Evolutionary conservation across 1,139 yeast species (phyloP), one percentile per base, ranked within the genome.

Genomic region (Diutina rugosa): DNA sequence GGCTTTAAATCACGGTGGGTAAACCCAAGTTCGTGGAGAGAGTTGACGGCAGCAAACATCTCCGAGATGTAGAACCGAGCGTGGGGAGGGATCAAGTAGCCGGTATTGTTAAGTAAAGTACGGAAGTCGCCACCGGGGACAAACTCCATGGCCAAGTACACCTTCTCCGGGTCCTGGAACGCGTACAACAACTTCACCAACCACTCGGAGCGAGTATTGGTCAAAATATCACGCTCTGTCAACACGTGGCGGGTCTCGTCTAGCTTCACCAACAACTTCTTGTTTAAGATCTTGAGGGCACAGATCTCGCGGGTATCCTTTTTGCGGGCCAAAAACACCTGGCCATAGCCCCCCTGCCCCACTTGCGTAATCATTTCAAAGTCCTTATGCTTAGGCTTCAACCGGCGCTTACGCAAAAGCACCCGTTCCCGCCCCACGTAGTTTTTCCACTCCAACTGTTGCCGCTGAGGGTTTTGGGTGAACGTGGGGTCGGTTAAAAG

Each of bases 61-160:
- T 95, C 99, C 60, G 93, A 84, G 60, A 93, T 81, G 69, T 95
- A 95, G 69, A 93, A 95, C 59, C 98, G 80, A 1, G 99, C 96
- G 68, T 95, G 99, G 6, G 95, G 90, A 6, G 98, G 96, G 59
- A 89, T 89, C 63, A 95, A 75, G 58, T 88, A 88, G 45, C 96
- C 96, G 6, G 98, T 91, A 67, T 91, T 93, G 70, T 90, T 91
- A 62, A 95, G 80, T 61, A 95, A 74, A 1, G 99, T 95, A 67
- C 99, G 84, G 73, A 90, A 95, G 69, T 95, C 99, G 56, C 99
- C 99, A 59, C 99, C 99, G 4, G 99, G 97, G 9, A 95, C 99
- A 70, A 89, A 95, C 69, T 95, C 99, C 99, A 95, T 95, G 2
- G 99, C 99, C 65, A 95, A 77, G 64, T 89, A 95, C 48, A 95